These are phyloP conservation scores for Candida sanyiensis DNA, from an alignment of 805 yeast genomes.

Conservation along the genomic window DNA sequence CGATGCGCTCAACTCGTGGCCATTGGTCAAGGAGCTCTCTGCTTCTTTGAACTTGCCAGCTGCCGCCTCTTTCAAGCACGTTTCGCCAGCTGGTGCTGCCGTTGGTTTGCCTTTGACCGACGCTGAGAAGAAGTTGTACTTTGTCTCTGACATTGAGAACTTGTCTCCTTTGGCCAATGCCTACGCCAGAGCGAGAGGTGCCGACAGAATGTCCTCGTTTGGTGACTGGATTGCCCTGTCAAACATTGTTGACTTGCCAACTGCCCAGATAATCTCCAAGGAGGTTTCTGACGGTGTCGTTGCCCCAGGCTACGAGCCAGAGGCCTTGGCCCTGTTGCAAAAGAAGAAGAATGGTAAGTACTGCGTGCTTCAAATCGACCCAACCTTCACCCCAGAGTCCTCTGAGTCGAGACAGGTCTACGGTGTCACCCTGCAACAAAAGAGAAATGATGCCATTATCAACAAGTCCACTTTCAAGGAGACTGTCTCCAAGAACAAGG, in stretches of 20 bases:
- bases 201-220: conserved; percentile 98
- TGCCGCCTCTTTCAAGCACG: conserved; percentile 98
- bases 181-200: conserved; percentile 99
- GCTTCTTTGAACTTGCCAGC: conserved; percentile 95
- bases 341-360: conserved; percentile 97
- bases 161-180: conserved; percentile 96
- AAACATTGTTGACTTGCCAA: conserved; percentile 91
- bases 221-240: conserved; percentile 98
- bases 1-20: conserved; percentile 98
- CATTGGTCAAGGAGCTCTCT: conserved; percentile 91
- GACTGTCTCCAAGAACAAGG: conserved; percentile 81
- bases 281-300: conserved; percentile 98
- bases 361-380: conserved; percentile 94
- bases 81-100: conserved; percentile 98
- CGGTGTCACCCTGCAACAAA: conserved; percentile 93
- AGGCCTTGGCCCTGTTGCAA: conserved; percentile 81
- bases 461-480: conserved; percentile 87
- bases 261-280: conserved; percentile 94
- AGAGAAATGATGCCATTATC: conserved; percentile 96
- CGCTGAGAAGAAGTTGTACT: conserved; percentile 89
- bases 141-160: conserved; percentile 91
- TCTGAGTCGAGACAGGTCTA: conserved; percentile 91
- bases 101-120: conserved; percentile 92
- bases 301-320: conserved; percentile 94
- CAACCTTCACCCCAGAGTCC: conserved; percentile 77